phyloP scores from a whole-genome alignment of 192 early-diverging fungal species.

The Thoreauomyces humboldtii region DNA sequence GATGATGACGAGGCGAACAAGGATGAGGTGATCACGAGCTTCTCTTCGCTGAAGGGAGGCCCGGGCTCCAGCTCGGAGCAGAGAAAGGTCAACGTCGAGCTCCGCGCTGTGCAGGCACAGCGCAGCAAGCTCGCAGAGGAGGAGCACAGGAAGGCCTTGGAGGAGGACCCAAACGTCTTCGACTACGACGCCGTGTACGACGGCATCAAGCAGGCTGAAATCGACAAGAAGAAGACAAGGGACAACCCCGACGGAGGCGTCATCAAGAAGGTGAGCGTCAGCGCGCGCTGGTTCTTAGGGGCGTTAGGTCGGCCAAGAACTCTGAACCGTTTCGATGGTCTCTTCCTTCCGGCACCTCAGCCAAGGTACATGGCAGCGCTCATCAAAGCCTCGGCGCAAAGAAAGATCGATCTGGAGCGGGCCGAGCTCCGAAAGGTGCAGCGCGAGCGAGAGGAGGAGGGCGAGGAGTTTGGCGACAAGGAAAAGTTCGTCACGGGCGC shows the following conservation, averaged over 20 bases:
- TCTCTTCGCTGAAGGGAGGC: background rate
- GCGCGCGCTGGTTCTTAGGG: too few species aligned
- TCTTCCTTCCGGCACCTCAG: too few species aligned
- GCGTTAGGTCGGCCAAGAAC: too few species aligned
- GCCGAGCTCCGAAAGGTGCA: conserved; percentile 68
- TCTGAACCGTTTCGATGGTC: too few species aligned
- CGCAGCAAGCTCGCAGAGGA: conserved; percentile 28
- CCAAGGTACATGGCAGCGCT: conserved; percentile 67
- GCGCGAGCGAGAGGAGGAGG: conserved; percentile 69
- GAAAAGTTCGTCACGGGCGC: conserved; percentile 78
- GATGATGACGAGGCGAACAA: conserved; percentile 15
- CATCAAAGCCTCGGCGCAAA: conserved; percentile 59
- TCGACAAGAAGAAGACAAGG: conserved; percentile 43
- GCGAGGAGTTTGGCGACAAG: conserved; percentile 71
- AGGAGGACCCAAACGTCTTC: conserved; percentile 69
- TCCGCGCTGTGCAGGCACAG: conserved; percentile 22
- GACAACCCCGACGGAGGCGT: conserved; percentile 47
- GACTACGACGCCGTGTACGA: conserved; percentile 81
- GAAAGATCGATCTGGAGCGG: conserved; percentile 69
- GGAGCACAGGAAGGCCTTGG: conserved; percentile 60
- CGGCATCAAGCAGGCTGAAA: conserved; percentile 61
- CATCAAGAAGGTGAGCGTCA: conserved; percentile 38
- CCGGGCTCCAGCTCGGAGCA: background rate
- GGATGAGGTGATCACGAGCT: conserved; percentile 11
- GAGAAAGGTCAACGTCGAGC: conserved; percentile 16